A percentile compares a stretch with the other conserved stretches of the same genome.
These are phyloP conservation scores for Penicillium sp. DNA, from an alignment of 2,329 filamentous ascomycete genomes.

Conservation along the genomic window DNA sequence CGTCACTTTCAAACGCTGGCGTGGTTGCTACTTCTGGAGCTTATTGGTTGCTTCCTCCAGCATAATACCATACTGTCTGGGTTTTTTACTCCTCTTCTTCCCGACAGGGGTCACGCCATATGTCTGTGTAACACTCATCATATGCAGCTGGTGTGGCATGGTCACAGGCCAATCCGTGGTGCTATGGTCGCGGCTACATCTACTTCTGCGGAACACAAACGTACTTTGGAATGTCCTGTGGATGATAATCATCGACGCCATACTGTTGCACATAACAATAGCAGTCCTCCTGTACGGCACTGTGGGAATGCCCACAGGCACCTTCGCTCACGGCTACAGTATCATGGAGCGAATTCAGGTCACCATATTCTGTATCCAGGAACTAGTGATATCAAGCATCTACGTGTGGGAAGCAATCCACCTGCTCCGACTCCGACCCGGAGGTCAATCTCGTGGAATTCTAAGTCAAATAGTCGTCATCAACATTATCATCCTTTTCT, in stretches of 20 bases:
- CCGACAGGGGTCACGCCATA: constrained; percentile 29
- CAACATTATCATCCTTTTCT: constrained; percentile 40
- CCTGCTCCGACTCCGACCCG: constrained; percentile 20
- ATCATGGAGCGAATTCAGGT: constrained; percentile 20
- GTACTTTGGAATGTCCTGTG: constrained; percentile 37
- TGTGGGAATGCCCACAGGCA: background rate
- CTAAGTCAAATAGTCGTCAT: background rate
- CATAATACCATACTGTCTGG: constrained; percentile 42
- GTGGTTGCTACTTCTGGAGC: constrained; percentile 50
- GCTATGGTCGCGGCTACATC: constrained; percentile 47
- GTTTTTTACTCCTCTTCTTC: constrained; percentile 46
- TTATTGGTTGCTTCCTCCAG: constrained; percentile 42
- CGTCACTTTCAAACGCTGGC: constrained; percentile 43
- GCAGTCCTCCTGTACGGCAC: constrained; percentile 37
- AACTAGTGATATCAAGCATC: constrained; percentile 51
- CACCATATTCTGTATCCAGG: constrained; percentile 54
- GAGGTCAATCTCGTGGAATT: background rate
- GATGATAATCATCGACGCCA: constrained; percentile 46
- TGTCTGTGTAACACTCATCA: constrained; percentile 37
- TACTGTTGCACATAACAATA: constrained; percentile 41
- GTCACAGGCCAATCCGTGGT: constrained; percentile 31
- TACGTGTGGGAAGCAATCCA: constrained; percentile 52
- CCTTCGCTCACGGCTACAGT: background rate
- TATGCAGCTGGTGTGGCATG: constrained; percentile 43
- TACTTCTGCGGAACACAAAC: constrained; percentile 39